Conservation (phyloP, 2,329 filamentous ascomycete genomes). For the Macrophomina phaseolina region DNA sequence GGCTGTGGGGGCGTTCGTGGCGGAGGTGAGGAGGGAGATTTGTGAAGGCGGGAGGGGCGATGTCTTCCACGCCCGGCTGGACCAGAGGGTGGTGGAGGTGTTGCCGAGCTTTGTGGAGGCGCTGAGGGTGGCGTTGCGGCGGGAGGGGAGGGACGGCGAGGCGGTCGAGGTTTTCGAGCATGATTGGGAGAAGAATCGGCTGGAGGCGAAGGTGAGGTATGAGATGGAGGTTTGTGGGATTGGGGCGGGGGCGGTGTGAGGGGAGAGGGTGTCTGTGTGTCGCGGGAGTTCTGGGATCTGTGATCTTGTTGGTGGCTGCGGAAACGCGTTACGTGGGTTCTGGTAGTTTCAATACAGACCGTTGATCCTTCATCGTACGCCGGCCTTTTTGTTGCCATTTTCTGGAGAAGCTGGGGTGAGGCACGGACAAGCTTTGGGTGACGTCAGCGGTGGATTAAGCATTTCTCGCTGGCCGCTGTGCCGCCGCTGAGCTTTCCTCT, state of each 20-base stretch:
- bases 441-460: background rate
- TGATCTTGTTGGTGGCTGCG: too few species aligned
- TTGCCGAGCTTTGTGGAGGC: conserved; percentile 38
- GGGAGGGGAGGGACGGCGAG: conserved; percentile 30
- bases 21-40: conserved; percentile 31
- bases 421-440: background rate
- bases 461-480: too few species aligned
- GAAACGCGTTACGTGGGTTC: too few species aligned
- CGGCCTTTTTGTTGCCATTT: too few species aligned
- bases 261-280: too few species aligned
- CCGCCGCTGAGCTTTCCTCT: too few species aligned
- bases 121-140: conserved; percentile 33
- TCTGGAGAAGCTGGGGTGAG: too few species aligned
- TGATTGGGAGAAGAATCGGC: conserved; percentile 34
- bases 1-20: conserved; percentile 30
- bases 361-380: too few species aligned
- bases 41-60: conserved; percentile 34
- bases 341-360: too few species aligned
- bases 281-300: too few species aligned
- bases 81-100: conserved; percentile 30
- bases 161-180: conserved; percentile 31
- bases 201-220: conserved; percentile 35
- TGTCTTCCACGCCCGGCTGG: conserved; percentile 33
- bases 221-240: conserved; percentile 29
- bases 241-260: background rate